Evolutionary conservation across 208 protist species (phyloP), one percentile per base, ranked within the genome.

Genomic region (Leishmania aethiopica): DNA sequence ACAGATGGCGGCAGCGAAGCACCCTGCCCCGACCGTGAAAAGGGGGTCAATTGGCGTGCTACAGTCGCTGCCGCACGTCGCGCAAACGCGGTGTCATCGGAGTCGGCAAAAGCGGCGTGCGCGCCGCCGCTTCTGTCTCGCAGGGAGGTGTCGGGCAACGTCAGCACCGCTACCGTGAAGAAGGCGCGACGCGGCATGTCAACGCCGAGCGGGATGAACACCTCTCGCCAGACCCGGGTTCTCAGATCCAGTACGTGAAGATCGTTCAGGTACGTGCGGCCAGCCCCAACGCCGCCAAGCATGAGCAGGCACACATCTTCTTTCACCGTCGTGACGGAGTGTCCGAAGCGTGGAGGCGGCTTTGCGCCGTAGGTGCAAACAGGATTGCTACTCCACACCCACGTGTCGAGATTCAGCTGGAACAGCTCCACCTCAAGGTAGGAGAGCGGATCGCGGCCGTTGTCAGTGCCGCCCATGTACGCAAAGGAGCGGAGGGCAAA

Each of bases 191-290:
- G 84, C 25, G 93, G 90, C 35, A 94, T 78, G 3, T 76, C 76
- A 25, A 86, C 78, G 57, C 76, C 35, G 47, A 84, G 88, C 15
- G 91, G 91, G n/a, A 94, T 80, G 71, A 93, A 93, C 35, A 97
- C 85, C 75, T 97, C 91, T 28, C 94, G 81, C 94, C 94, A 97
- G 22, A 97, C 92, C 60, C 67, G 79, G 22, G 91, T 96, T 37
- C 60, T 40, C 22, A 89, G 80, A 78, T 97, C 88, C 42, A 97
- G 83, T 3, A 93, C 80, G 78, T 91, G 84, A 55, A 95, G 79
- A 76, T 97, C 94, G 75, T 88, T 86, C 75, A 96, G 78, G 77
- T 92, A 94, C 11, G 57, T 57, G 1, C 85, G 73, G 3, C 81
- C 83, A 4, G 25, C 53, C 3, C 90, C 88, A 42, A 95, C 81